Conservation (phyloP, 345 rosid species). For the Bruguiera sexangula region DNA sequence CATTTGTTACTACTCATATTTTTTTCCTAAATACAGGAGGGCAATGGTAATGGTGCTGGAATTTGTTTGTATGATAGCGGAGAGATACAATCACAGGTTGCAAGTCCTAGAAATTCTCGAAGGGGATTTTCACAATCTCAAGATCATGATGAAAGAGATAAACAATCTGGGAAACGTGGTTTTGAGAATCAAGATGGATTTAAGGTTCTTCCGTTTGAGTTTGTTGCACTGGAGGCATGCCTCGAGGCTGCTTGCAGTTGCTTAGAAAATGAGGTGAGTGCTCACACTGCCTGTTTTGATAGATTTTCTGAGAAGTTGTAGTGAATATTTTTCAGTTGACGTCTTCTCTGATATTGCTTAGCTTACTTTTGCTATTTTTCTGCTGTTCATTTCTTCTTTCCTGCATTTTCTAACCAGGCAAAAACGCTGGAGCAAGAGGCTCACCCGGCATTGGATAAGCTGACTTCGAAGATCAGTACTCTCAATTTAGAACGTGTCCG, state of each 20-base stretch:
- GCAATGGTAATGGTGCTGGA: slow-evolving; percentile 46
- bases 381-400: neutral
- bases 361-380: neutral
- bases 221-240: slow-evolving; percentile 66
- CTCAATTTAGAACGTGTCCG: slow-evolving; percentile 68
- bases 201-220: slow-evolving; percentile 62
- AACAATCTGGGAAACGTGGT: slow-evolving; percentile 51
- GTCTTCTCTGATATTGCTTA: slow-evolving; percentile 4
- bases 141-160: slow-evolving; percentile 38
- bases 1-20: slow-evolving; percentile 1
- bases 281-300: neutral
- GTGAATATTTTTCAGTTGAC: slow-evolving; percentile 16
- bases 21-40: slow-evolving; percentile 43
- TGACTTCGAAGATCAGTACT: slow-evolving; percentile 71
- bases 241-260: slow-evolving; percentile 72
- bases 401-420: slow-evolving; percentile 37
- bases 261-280: slow-evolving; percentile 55
- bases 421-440: slow-evolving; percentile 62
- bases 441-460: slow-evolving; percentile 66
- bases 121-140: slow-evolving; percentile 29
- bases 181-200: slow-evolving; percentile 57
- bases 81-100: slow-evolving; percentile 38
- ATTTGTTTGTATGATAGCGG: slow-evolving; percentile 34
- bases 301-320: slow-evolving; percentile 38
- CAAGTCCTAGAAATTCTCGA: slow-evolving; percentile 26